These are phyloP conservation scores for Erysimum pusillum DNA, from an alignment of 441 rosid species.

Conservation along the genomic window DNA sequence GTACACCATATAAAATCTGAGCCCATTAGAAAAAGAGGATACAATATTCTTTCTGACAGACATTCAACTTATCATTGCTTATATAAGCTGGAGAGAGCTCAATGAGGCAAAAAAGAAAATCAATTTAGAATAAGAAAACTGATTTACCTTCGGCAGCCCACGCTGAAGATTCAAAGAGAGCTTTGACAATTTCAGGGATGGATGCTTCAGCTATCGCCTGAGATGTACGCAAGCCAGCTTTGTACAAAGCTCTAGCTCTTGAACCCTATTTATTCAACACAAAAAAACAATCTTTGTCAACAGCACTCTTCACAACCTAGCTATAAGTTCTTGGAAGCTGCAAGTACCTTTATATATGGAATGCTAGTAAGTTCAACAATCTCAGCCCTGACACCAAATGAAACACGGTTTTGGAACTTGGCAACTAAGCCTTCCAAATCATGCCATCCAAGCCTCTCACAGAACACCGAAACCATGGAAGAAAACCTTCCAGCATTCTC, in stretches of 20 bases:
- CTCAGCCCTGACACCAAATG: constrained; percentile 99
- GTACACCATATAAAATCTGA: constrained; percentile 51
- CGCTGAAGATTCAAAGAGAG: constrained; percentile 91
- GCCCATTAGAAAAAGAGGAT: constrained; percentile 37
- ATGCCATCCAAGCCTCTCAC: constrained; percentile 99
- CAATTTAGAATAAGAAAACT: constrained; percentile 25
- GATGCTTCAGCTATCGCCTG: constrained; percentile 97
- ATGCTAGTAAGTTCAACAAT: constrained; percentile 96
- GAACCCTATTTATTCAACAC: constrained; percentile 72
- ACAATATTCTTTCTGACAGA: constrained; percentile 11
- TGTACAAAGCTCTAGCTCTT: constrained; percentile 96
- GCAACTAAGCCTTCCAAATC: constrained; percentile 94
- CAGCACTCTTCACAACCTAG: constrained; percentile 21
- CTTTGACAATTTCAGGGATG: constrained; percentile 84
- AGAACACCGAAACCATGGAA: constrained; percentile 96
- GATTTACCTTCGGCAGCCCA: constrained; percentile 85
- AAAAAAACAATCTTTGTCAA: constrained; percentile 38
- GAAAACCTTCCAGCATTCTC: constrained; percentile 99
- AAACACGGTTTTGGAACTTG: constrained; percentile 97
- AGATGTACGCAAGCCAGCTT: constrained; percentile 94
- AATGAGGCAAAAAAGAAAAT: constrained; percentile 21
- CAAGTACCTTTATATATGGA: constrained; percentile 89
- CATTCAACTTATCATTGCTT: constrained; percentile 30
- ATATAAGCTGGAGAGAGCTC: constrained; percentile 29
- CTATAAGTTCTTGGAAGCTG: constrained; percentile 33